A percentile compares a stretch with the other conserved stretches of the same genome.
phyloP scores from a whole-genome alignment of 495 filamentous ascomycete species.

The Penicillium paradoxum region DNA sequence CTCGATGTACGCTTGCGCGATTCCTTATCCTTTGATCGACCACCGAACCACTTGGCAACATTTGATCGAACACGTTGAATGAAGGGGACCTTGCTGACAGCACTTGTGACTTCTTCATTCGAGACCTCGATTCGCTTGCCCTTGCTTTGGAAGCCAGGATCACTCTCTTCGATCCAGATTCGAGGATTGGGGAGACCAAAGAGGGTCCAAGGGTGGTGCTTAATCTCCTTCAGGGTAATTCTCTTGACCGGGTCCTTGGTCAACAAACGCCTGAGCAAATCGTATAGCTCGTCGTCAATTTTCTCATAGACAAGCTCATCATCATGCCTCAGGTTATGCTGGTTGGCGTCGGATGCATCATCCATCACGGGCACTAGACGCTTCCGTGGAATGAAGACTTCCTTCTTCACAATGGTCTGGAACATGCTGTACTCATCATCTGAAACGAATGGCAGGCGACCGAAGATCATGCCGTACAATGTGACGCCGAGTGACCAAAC shows the following conservation, averaged over 20 bases:
- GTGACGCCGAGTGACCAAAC: conserved; percentile 97
- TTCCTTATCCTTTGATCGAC: conserved; percentile 53
- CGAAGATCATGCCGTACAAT: conserved; percentile 90
- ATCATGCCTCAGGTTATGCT: conserved; percentile 47
- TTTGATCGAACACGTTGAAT: conserved; percentile 61
- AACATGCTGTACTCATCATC: conserved; percentile 90
- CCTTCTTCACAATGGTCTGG: conserved; percentile 80
- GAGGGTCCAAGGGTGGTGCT: conserved; percentile 94
- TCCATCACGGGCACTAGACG: conserved; percentile 72
- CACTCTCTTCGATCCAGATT: conserved; percentile 88
- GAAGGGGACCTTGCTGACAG: conserved; percentile 83
- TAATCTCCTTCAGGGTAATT: conserved; percentile 87
- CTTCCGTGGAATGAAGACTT: conserved; percentile 77
- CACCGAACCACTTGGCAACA: conserved; percentile 56
- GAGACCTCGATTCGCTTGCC: conserved; percentile 92
- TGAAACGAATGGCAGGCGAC: conserved; percentile 86
- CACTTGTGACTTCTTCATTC: conserved; percentile 78
- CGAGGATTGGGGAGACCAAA: conserved; percentile 67
- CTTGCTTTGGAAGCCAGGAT: conserved; percentile 73
- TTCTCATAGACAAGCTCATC: conserved; percentile 79
- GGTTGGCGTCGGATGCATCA: conserved; percentile 42
- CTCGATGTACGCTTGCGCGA: conserved; percentile 41
- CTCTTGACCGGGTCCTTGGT: conserved; percentile 83
- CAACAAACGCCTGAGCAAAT: conserved; percentile 76
- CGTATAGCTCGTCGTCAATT: conserved; percentile 73